Base-by-base conservation (phyloP, 176 grass and related monocot species). In the Paspalum notatum region DNA sequence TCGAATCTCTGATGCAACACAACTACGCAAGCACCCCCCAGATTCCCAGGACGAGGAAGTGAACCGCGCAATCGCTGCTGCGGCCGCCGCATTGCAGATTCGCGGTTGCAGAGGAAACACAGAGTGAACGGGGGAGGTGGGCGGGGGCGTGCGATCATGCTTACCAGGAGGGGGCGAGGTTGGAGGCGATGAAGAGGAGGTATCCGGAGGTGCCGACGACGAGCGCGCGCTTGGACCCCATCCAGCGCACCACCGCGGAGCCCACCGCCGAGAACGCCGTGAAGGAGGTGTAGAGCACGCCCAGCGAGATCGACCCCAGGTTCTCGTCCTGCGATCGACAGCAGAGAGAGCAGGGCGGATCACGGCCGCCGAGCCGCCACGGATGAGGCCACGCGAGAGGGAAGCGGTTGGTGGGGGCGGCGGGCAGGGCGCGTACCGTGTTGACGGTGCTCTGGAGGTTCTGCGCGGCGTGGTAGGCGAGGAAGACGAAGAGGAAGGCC, bases 361-460 rank as follows among this genome's bases (percentile, higher is more conserved):
- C 40, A 66, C 64, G 65, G 20, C 40, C 14, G 4, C 1, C 7
- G 14, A 46, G 7, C 20, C 10, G 27, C 39, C 37, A 57, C 51
- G 72, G 51, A 11, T 32, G 68, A 71, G 68, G 68, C 10, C 6
- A 6, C 14, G 62, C 2, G 22, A 1, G 3, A 0, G 5, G 12
- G 52, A 57, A 24, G 41, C 68, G 41, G 9, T 5, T 44, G 41
- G 57, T 5, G 8, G 22, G 22, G 4, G 20, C n/a, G 5, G 17
- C 3, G 55, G 68, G 47, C 12, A 15, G 14, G 15, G 47, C 6
- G 7, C 47, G 21, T 68, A 98, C 92, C 71, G 90, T 98, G 89
- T 98, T 98, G 41, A 98, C 92, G 44, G 90, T 98, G 92, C 85
- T 94, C 81, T 98, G 83, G 57, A 98, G 83, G 71, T 98, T 98